Evolutionary conservation across 306 rosid species (phyloP), one percentile per base, ranked within the genome.

Genomic region (Hippophae tibetana): DNA sequence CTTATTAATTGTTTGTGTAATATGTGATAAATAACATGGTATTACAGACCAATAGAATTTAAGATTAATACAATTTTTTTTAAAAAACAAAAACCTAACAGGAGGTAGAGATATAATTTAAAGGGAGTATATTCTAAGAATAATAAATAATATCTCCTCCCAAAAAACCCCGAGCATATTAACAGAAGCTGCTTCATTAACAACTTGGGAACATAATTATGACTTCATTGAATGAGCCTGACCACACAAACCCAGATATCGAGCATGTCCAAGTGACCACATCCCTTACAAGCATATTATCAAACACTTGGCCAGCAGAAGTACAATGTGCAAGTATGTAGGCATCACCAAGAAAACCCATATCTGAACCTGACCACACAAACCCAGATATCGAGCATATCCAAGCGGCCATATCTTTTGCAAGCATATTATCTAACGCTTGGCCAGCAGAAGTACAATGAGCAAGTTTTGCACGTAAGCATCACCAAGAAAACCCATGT

Each of bases 321-420:
- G 46, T 27, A 26, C 75, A 8, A 84, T 71, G 25, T 84, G 78
- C 50, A 70, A 69, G 73, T 82, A 82, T 85, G 64, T 69, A 82
- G 18, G 71, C 70, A 62, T 84, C 86, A 60, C 79, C 56, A 66
- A 65, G 69, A 69, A 78, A 63, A 1, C 87, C 93, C 69, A 18
- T 18, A 18, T 18, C 23, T 18, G 23, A 68, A 31, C 84, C 86
- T 6, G 81, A 71, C 72, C 74, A 81, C 58, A 76, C 81, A 66
- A 70, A 77, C 59, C 90, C 89, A 3, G 92, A 79, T 64, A 87
- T 69, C 81, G 83, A 63, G 58, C 90, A 84, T 48, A 85, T 82
- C 97, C 95, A 87, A 63, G 92, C 76, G 61, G 87, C 92, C 58
- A 76, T 94, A 69, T 90, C 95, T 78, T 89, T 80, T 31, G 65